phyloP scores from a whole-genome alignment of 208 protist species.

The Acanthamoeba castellanii region DNA sequence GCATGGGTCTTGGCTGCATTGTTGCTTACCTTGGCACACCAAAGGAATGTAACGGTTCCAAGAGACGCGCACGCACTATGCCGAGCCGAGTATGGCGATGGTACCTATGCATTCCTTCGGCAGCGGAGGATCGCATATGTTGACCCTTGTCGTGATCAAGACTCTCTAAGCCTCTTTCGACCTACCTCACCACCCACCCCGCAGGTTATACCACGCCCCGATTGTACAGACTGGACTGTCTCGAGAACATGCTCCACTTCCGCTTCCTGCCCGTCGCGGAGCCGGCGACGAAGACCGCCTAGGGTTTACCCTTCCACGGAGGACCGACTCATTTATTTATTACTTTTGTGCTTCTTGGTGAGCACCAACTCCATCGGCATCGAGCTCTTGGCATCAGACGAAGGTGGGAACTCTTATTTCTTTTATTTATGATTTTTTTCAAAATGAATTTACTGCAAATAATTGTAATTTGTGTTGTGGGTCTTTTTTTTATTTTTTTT shows the following conservation, averaged over 20 bases:
- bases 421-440: too few relatives aligned
- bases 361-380: too few relatives aligned
- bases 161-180: not conserved
- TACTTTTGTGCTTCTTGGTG: not conserved
- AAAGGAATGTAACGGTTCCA: conserved; percentile 31
- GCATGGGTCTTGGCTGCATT: not conserved
- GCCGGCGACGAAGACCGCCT: not conserved
- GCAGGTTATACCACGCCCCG: conserved; percentile 23
- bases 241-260: conserved; percentile 65
- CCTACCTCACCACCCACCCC: not conserved
- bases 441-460: too few relatives aligned
- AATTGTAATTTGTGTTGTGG: too few relatives aligned
- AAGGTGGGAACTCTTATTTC: too few relatives aligned
- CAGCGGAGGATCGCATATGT: too few relatives aligned
- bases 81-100: conserved; percentile 42
- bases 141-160: too few relatives aligned
- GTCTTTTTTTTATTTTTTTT: not conserved
- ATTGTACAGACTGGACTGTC: conserved; percentile 44
- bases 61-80: not conserved
- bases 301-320: not conserved
- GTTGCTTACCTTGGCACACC: not conserved
- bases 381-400: too few relatives aligned
- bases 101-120: not conserved
- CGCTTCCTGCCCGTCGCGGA: conserved; percentile 35
- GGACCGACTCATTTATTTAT: conserved; percentile 8